Conservation (phyloP, 2,329 filamentous ascomycete species). For the Alternaria angustiovoidea region DNA sequence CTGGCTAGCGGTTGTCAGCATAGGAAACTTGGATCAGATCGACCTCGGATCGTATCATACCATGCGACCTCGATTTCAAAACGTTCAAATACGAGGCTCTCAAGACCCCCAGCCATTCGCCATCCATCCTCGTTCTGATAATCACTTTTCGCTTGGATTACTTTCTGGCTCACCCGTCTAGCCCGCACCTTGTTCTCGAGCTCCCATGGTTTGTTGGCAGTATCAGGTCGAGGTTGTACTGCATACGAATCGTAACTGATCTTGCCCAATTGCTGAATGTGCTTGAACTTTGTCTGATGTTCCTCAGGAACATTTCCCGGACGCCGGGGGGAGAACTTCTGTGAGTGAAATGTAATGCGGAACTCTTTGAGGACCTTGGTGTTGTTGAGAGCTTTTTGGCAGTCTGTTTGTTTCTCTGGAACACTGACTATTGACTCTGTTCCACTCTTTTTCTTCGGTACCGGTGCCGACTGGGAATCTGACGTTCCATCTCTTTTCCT, state of each 20-base stretch:
- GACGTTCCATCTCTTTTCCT: constrained; percentile 2
- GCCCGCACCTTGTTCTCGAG: constrained; percentile 19
- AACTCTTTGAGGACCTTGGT: too few relatives aligned
- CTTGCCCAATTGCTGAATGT: constrained; percentile 20
- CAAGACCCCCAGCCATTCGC: too few relatives aligned
- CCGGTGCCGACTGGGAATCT: not conserved
- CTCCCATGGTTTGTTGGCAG: constrained; percentile 19
- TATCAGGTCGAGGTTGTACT: constrained; percentile 9
- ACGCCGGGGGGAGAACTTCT: not conserved
- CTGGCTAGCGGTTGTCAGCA: too few relatives aligned
- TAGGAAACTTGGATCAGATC: too few relatives aligned
- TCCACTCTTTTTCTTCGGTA: not conserved
- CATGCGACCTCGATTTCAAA: constrained; percentile 30
- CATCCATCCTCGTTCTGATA: constrained; percentile 21
- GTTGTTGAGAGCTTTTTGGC: constrained; percentile 5
- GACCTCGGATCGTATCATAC: constrained; percentile 21
- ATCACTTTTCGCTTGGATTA: constrained; percentile 1
- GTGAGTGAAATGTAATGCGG: constrained; percentile 4
- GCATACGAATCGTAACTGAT: constrained; percentile 16
- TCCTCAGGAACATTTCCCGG: constrained; percentile 14
- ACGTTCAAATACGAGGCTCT: constrained; percentile 3
- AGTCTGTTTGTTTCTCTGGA: not conserved
- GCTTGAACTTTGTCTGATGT: constrained; percentile 21
- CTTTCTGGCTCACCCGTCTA: not conserved
- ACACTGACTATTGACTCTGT: too few relatives aligned